Percentiles rank a stretch among this genome's conserved stretches.
phyloP scores from a whole-genome alignment of 805 yeast genomes.

The Starmerella apicola region DNA sequence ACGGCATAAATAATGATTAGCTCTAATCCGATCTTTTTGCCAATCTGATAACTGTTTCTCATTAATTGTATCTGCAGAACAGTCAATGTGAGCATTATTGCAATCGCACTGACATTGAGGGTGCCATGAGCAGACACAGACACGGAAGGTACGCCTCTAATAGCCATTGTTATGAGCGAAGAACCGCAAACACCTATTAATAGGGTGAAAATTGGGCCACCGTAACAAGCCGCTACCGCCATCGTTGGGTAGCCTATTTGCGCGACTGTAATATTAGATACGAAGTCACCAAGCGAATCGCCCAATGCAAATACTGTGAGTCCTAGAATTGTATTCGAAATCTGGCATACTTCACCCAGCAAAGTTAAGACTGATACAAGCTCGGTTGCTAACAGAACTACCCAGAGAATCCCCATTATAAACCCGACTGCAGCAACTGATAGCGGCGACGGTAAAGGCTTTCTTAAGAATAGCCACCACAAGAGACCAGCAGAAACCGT shows the following conservation, averaged over 20 bases:
- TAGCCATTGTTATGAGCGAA: conserved; percentile 38
- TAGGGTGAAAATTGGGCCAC: conserved; percentile 73
- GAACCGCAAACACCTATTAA: conserved; percentile 72
- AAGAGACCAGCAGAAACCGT: background rate
- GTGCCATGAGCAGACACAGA: conserved; percentile 30
- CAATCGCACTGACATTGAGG: conserved; percentile 31
- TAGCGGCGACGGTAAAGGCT: conserved; percentile 9
- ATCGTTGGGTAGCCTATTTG: conserved; percentile 70
- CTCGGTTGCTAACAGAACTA: conserved; percentile 56
- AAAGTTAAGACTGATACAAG: conserved; percentile 53
- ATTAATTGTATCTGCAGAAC: conserved; percentile 33
- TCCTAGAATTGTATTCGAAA: conserved; percentile 74
- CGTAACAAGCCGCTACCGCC: conserved; percentile 94
- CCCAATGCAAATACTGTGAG: conserved; percentile 84
- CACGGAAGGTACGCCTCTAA: conserved; percentile 21
- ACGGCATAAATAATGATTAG: conserved; percentile 34
- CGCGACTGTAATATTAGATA: conserved; percentile 72
- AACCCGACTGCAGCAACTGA: conserved; percentile 41
- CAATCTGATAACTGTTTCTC: conserved; percentile 33
- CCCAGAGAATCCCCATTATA: conserved; percentile 50
- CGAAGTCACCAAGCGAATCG: conserved; percentile 80
- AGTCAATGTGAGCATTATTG: conserved; percentile 31
- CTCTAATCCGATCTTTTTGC: conserved; percentile 30
- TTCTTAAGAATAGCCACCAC: conserved; percentile 8
- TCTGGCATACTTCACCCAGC: conserved; percentile 43